Conservation (phyloP, 805 yeast species). For the Saccharomycopsis fermentans region DNA sequence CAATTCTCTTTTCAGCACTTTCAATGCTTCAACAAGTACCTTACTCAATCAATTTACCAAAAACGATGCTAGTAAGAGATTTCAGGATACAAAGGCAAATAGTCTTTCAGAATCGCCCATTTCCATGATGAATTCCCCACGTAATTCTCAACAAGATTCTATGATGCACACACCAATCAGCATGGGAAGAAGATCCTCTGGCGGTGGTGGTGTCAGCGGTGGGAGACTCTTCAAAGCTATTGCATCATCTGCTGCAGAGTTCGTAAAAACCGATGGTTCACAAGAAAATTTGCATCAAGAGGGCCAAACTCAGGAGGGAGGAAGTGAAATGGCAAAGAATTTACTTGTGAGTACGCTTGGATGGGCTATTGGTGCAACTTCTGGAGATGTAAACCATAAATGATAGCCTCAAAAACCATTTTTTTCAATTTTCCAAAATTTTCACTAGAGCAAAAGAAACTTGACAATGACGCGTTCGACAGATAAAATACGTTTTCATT, state of each 20-base stretch:
- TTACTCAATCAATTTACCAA: constrained; percentile 16
- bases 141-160: constrained; percentile 12
- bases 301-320: constrained; percentile 8
- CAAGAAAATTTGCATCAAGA: background rate
- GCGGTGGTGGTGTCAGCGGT: constrained; percentile 6
- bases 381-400: constrained; percentile 6
- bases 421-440: too few species aligned
- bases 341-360: constrained; percentile 47
- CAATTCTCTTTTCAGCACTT: constrained; percentile 12
- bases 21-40: constrained; percentile 18
- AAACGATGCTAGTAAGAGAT: constrained; percentile 1
- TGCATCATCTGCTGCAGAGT: constrained; percentile 17
- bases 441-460: too few species aligned
- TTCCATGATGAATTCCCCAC: constrained; percentile 11
- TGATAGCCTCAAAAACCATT: too few species aligned
- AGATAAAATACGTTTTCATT: background rate
- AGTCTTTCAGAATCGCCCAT: constrained; percentile 14
- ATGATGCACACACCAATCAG: constrained; percentile 5
- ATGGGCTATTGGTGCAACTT: constrained; percentile 52
- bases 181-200: constrained; percentile 3
- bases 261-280: constrained; percentile 10
- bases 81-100: background rate
- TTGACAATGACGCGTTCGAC: background rate
- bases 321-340: constrained; percentile 36
- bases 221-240: constrained; percentile 15